Conservation (phyloP, 257 asterid species). For the Mitragyna speciosa region DNA sequence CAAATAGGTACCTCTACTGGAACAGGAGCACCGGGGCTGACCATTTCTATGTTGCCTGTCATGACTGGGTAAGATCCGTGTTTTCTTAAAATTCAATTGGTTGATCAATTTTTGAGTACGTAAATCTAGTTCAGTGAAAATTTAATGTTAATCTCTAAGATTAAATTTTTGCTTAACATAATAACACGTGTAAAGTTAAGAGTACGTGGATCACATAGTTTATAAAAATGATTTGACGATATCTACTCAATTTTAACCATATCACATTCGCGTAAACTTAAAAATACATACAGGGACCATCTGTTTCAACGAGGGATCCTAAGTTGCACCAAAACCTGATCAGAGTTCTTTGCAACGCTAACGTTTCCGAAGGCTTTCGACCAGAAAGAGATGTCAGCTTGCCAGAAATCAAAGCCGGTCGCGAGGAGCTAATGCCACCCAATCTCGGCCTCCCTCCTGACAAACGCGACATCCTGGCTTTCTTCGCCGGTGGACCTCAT, state of each 20-base stretch:
- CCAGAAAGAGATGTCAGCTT: constrained; percentile 50
- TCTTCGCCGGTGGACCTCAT: constrained; percentile 69
- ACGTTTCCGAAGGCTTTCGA: constrained; percentile 51
- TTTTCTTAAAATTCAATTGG: too few species aligned
- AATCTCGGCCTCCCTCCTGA: constrained; percentile 17
- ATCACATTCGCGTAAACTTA: background rate
- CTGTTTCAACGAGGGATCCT: constrained; percentile 30
- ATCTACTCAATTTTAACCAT: background rate
- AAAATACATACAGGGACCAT: constrained; percentile 54
- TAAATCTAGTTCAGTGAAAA: too few species aligned
- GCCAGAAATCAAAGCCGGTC: constrained; percentile 49
- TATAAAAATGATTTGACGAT: too few species aligned
- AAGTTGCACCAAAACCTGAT: constrained; percentile 37
- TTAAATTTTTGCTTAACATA: too few species aligned
- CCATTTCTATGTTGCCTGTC: constrained; percentile 37
- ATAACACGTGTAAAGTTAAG: too few species aligned
- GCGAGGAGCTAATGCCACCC: constrained; percentile 30
- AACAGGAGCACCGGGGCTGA: constrained; percentile 42
- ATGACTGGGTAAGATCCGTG: constrained; percentile 53
- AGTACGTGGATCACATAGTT: background rate
- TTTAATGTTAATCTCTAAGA: too few species aligned
- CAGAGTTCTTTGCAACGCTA: constrained; percentile 69
- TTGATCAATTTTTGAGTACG: too few species aligned
- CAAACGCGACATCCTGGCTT: constrained; percentile 38
- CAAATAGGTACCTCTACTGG: constrained; percentile 53